Evolutionary conservation across 305 asterid species (phyloP), one percentile per base, ranked within the genome.

Genomic region (Vinca major): DNA sequence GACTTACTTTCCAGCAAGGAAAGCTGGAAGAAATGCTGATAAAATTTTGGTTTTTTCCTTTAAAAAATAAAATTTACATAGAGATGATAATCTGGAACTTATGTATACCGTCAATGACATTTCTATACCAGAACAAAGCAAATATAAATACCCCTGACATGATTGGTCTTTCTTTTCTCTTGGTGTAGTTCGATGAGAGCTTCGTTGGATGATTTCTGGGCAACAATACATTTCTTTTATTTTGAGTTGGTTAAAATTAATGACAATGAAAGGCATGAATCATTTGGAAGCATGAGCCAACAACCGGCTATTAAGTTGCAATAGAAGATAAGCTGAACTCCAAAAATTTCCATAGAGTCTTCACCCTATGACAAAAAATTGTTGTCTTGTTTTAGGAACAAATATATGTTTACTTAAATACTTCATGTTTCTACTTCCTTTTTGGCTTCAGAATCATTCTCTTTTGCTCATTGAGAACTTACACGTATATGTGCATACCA

Each of bases 101-200:
- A 11, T 44, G 47, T 16, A 20, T 45, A 20, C 11, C 20, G 21
- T 44, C 43, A 47, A 14, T 11, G 43, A 45, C 12, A 21, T 13
- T 64, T 64, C 21, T 47, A 3, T 64, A 13, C 43, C 9, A 10
- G 41, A 12, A 13, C 52, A 45, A 64, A 20, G 68, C 14, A 58
- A 58, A 33, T 4, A 26, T 3, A 13, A 19, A 45, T 49, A 5
- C 13, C 20, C 2, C 26, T 20, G 33, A 26, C 14, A 33, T 20
- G 21, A 21, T 7, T 21, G 57, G 13, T 50, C 69, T 65, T 65
- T n/a, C 45, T 26, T 48, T 19, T 12, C 21, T 47, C 69, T 65
- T 37, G 20, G 57, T 21, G 26, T 21, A 33, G 20, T 0, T 26
- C 33, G 33, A 26, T 26, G 33, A 26, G 33, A 26, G 33, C 33